These are phyloP conservation scores for Amylocarpus encephaloides DNA, from an alignment of 2,329 filamentous ascomycete species.

Conservation along the genomic window DNA sequence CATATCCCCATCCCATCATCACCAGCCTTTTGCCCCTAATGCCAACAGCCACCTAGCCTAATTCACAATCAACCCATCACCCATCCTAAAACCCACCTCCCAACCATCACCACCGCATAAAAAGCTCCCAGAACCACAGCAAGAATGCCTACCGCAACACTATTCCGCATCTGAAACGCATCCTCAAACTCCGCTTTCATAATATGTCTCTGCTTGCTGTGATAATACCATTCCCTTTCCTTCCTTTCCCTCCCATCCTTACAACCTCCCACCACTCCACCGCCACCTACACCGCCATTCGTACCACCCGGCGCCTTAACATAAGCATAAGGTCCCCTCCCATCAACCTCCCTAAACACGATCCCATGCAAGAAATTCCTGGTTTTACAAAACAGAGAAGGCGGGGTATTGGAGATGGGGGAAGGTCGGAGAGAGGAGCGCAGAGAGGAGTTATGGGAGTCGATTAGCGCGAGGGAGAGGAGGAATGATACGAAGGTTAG, in stretches of 20 bases:
- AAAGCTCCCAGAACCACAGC: slow-evolving; percentile 7
- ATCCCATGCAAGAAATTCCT: slow-evolving; percentile 18
- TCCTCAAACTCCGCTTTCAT: slow-evolving; percentile 31
- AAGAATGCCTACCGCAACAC: slow-evolving; percentile 22
- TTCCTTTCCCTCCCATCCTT: slow-evolving; percentile 5
- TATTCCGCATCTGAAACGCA: slow-evolving; percentile 28
- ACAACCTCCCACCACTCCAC: slow-evolving; percentile 1
- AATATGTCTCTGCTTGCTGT: slow-evolving; percentile 29
- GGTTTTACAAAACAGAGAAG: neutral
- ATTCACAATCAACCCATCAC: neutral
- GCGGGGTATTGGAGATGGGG: neutral
- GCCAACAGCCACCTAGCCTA: neutral
- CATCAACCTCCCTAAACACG: slow-evolving; percentile 12
- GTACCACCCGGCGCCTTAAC: slow-evolving; percentile 9
- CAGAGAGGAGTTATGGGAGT: slow-evolving; percentile 19
- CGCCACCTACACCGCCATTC: neutral
- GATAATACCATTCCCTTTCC: slow-evolving; percentile 29
- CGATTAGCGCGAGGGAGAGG: slow-evolving; percentile 30
- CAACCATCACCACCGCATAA: neutral
- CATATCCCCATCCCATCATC: no score
- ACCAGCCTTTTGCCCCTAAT: neutral
- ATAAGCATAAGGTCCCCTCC: slow-evolving; percentile 21
- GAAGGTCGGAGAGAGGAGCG: slow-evolving; percentile 12
- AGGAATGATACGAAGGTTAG: slow-evolving; percentile 31
- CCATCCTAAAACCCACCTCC: neutral